Base-by-base conservation (phyloP, 306 rosid genomes). In the Myrica gale region DNA sequence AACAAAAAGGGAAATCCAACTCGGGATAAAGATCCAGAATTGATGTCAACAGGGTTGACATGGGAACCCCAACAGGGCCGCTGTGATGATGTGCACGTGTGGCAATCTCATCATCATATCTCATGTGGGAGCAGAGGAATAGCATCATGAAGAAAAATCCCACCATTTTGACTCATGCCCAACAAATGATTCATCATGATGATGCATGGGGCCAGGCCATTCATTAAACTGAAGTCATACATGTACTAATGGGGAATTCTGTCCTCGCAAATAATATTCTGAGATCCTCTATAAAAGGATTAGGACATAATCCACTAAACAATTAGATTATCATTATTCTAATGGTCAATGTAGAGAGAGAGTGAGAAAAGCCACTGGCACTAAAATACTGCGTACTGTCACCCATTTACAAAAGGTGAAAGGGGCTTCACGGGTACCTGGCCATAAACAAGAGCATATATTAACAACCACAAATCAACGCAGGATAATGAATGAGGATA, bases 71-170 rank as follows among this genome's bases (percentile, higher is more conserved):
- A 46, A 63, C 70, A 83, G 37, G 42, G 68, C 86, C 47, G 71
- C 71, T 61, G 85, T 80, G 87, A 85, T 89, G 93, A 83, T 84
- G 85, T 77, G 93, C 98, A 93, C 98, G 97, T 89, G 98, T 88
- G 96, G 58, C 92, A 82, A 50, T 54, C 88, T 89, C 79, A 83
- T 83, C 87, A 82, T 87, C 80, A 78, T 32, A 32, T 81, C 86
- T 81, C 88, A 80, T 84, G 86, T 76, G 82, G 63, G 32, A 26
- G 42, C 1, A 55, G 71, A 41, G 57, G 11, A 57, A 46, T 37
- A 69, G 5, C 81, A 88, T 82, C 56, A 89, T 88, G 74, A 62
- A 79, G 70, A 80, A 82, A 57, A 88, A 82, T 84, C 56, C 84
- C 87, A 85, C 89, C 52, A 79, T 80, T 80, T 87, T 85, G 91